A percentile compares a stretch with the other conserved stretches of the same genome.
Conservation (phyloP, 306 rosid genomes). For the Ceratonia siliqua region DNA sequence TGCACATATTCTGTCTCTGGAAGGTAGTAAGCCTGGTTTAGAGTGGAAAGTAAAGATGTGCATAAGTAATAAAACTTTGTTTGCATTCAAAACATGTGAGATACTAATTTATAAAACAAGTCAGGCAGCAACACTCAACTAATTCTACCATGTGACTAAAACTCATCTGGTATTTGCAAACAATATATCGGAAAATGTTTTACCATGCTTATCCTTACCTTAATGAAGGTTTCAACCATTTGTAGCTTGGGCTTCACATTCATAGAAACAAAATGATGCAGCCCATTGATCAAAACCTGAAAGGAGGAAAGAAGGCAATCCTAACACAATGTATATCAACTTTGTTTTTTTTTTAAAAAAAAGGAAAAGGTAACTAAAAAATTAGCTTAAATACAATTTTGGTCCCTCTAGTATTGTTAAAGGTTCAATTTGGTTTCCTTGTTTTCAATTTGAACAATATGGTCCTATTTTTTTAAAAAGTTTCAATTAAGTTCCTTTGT, state of each 20-base stretch:
- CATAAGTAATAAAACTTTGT: conserved; percentile 7
- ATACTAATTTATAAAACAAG: conserved; percentile 15
- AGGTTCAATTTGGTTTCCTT: too few species aligned
- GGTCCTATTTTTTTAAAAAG: too few species aligned
- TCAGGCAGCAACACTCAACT: conserved; percentile 25
- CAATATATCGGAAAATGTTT: conserved; percentile 13
- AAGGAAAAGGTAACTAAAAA: neutral
- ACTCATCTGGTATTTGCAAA: neutral
- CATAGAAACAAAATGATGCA: conserved; percentile 76
- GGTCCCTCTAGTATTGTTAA: too few species aligned
- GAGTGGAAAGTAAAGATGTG: conserved; percentile 33
- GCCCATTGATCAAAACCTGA: conserved; percentile 96
- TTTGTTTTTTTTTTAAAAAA: conserved; percentile 27
- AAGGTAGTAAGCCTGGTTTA: conserved; percentile 89
- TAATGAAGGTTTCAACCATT: conserved; percentile 85
- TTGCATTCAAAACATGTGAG: conserved; percentile 7
- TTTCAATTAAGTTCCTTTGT: too few species aligned
- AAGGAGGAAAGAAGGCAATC: conserved; percentile 34
- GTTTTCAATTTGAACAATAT: too few species aligned
- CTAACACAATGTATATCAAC: conserved; percentile 20
- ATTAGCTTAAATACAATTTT: too few species aligned
- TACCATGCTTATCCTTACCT: conserved; percentile 53
- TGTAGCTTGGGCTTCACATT: conserved; percentile 86
- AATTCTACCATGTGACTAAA: conserved; percentile 19
- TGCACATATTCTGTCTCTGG: conserved; percentile 94